Conservation (phyloP, 2,329 filamentous ascomycete genomes). For the Fusarium falciforme region DNA sequence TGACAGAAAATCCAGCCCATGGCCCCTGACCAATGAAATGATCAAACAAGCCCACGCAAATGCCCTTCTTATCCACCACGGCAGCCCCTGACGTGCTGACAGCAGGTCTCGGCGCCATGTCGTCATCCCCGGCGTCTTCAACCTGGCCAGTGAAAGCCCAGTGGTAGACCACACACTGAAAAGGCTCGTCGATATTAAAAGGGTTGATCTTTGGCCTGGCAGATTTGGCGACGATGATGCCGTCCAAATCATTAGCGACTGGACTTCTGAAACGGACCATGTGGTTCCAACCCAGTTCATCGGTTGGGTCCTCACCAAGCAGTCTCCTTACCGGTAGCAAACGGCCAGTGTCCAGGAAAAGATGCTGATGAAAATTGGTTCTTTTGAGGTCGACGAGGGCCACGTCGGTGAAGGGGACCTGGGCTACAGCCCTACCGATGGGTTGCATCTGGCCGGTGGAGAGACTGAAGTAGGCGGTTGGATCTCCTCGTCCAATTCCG, state of each 20-base stretch:
- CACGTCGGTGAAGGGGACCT: background rate
- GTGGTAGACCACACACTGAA: background rate
- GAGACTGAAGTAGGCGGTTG: background rate
- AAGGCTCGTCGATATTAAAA: background rate
- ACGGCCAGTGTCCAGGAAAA: background rate
- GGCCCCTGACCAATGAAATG: background rate
- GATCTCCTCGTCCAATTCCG: background rate
- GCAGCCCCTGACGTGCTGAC: background rate
- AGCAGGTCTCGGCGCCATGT: background rate
- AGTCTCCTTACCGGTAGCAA: background rate
- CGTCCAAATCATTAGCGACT: background rate
- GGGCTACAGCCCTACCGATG: background rate
- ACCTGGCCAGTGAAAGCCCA: background rate
- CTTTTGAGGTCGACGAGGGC: background rate
- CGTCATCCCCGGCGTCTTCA: background rate
- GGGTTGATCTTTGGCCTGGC: background rate
- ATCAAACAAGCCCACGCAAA: background rate
- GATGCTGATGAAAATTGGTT: background rate
- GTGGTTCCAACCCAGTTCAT: background rate
- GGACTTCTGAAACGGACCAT: background rate
- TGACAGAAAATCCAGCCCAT: background rate
- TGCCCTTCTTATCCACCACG: background rate
- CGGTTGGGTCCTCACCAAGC: background rate
- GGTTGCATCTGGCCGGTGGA: background rate
- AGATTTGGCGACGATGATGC: background rate